Percentiles rank a stretch among this genome's conserved stretches.
Evolutionary conservation across 2,329 filamentous ascomycete species (phyloP).

Genomic region (Ophiostoma novo-ulmi): DNA sequence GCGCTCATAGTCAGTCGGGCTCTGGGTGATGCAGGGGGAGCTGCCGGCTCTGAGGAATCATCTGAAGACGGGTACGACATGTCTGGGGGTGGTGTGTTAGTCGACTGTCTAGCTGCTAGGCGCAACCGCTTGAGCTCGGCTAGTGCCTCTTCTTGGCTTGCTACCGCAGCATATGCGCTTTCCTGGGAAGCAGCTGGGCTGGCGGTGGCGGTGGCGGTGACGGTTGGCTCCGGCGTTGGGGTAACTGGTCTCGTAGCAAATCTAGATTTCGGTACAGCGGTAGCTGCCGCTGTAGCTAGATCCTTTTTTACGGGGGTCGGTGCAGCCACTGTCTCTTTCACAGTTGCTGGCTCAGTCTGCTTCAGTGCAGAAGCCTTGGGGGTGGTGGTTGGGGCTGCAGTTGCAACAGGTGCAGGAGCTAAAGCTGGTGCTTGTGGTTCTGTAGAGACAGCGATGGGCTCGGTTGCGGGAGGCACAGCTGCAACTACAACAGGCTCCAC

Average conservation of each 20-base stretch:
- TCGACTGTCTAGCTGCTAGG: slow-evolving; percentile 16
- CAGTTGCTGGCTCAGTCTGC: background rate
- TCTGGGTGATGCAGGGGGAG: background rate
- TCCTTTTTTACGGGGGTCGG: background rate
- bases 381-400: background rate
- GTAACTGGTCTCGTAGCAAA: slow-evolving; percentile 14
- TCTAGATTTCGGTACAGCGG: background rate
- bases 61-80: background rate
- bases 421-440: background rate
- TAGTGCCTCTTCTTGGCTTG: slow-evolving; percentile 25
- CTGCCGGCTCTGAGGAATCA: background rate
- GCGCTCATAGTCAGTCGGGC: background rate
- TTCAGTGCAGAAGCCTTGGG: background rate
- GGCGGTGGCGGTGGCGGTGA: background rate
- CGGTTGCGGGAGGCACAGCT: background rate
- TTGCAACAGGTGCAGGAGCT: background rate
- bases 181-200: background rate
- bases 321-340: background rate
- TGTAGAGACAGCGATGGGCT: background rate
- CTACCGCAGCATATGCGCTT: slow-evolving; percentile 7
- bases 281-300: background rate
- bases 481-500: background rate
- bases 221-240: background rate
- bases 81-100: slow-evolving; percentile 14
- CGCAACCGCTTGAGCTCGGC: slow-evolving; percentile 27